Evolutionary conservation across 2,329 filamentous ascomycete genomes (phyloP), one percentile per base, ranked within the genome.

Genomic region (Ceratocystis albifundus): DNA sequence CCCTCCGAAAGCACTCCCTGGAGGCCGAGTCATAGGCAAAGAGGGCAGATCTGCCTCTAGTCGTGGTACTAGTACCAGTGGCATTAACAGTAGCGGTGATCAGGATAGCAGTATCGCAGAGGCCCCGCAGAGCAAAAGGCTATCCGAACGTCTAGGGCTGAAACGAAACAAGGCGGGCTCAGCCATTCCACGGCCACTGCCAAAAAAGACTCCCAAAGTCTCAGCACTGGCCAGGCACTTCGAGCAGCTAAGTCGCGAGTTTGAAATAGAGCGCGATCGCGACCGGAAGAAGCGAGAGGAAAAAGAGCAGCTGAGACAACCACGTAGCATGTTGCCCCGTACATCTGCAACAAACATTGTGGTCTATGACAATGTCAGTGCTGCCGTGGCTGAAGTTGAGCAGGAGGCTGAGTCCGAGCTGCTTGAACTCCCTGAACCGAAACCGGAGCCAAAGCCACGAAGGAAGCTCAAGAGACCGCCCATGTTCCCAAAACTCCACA

Each of bases 151-250:
- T 65, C 77, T 91, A 12, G 86, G 85, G 0, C 76, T 93, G 2
- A 76, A 89, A 66, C 93, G 91, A 72, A 75, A 79, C 67, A 76
- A 80, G 71, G 73, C 75, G 1, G 78, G 80, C n/a, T 97, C 94
- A 0, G 82, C 93, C 53, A 97, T 99, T 68, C 92, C 92, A 32
- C 85, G 94, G 41, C 94, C 94, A 30, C 84, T 96, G 32, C 85
- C 88, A 63, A 89, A 86, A 73, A 86, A 82, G 70, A 82, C 87
- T 64, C 84, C 89, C 2, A 89, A 88, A 71, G 94, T 99, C 1
- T 95, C 91, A 7, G 91, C 87, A n/a, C 80, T 99, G 62, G 90
- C 94, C 20, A 90, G 90, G 71, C 94, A 97, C 74, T 97, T 99
- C 73, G 95, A 99, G 75, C 92, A 97, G 74, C 80, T 99, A 66